These are phyloP conservation scores for Maudiozyma serrabonitensis DNA, from an alignment of 805 yeast genomes.

Conservation along the genomic window DNA sequence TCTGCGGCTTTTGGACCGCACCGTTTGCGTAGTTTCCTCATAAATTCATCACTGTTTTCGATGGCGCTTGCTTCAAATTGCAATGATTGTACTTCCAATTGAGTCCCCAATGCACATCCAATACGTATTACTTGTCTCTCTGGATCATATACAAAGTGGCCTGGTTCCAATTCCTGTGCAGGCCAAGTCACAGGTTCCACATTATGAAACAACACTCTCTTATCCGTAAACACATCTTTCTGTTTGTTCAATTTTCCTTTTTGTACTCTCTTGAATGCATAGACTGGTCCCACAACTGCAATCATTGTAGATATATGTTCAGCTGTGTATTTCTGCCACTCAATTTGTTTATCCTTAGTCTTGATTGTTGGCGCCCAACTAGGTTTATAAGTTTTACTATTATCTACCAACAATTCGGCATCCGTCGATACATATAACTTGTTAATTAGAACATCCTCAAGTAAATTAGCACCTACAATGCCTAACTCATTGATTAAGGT, in stretches of 20 bases:
- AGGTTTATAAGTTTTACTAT: constrained; percentile 2
- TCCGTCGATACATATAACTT: neutral
- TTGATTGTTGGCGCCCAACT: constrained; percentile 50
- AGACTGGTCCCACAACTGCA: constrained; percentile 49
- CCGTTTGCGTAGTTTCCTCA: constrained; percentile 36
- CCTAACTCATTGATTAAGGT: constrained; percentile 44
- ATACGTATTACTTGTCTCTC: constrained; percentile 15
- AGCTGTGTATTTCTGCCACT: constrained; percentile 38
- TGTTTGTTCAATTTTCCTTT: constrained; percentile 30
- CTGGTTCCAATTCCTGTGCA: neutral
- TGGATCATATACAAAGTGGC: constrained; percentile 15
- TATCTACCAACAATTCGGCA: too few species aligned
- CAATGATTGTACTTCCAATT: constrained; percentile 29
- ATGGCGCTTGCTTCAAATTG: constrained; percentile 47
- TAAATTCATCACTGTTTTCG: constrained; percentile 40
- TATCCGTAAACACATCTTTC: constrained; percentile 7
- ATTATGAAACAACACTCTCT: constrained; percentile 42
- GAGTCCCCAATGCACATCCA: constrained; percentile 35
- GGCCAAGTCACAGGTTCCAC: constrained; percentile 12
- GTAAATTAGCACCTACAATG: constrained; percentile 47
- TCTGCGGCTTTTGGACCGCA: constrained; percentile 17
- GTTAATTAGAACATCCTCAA: constrained; percentile 36
- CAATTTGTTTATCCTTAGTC: constrained; percentile 33
- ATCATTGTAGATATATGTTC: constrained; percentile 33
- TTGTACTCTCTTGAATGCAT: constrained; percentile 33